These are phyloP conservation scores for Rhodotorula mucilaginosa DNA, from an alignment of 1,284 basidiomycete species.

Conservation along the genomic window DNA sequence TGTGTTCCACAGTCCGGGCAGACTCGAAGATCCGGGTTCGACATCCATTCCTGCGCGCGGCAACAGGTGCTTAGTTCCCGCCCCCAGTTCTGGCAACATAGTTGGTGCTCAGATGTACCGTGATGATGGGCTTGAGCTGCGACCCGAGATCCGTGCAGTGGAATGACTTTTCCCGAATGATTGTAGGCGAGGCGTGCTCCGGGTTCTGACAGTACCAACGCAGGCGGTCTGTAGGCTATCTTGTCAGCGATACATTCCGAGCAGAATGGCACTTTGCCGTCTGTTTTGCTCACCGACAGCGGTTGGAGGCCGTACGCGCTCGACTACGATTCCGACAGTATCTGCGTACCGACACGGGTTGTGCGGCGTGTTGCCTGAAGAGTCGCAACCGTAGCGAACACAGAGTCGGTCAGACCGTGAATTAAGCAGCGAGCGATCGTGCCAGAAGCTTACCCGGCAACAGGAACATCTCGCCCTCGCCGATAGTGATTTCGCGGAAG, in stretches of 20 bases:
- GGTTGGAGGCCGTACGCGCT: constrained; percentile 73
- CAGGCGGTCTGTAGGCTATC: constrained; percentile 66
- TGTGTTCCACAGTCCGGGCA: constrained; percentile 69
- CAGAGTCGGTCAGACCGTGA: background rate
- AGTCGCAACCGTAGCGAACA: no score
- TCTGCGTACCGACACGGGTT: constrained; percentile 87
- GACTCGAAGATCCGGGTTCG: constrained; percentile 60
- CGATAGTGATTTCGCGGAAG: constrained; percentile 83
- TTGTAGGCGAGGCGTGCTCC: constrained; percentile 66
- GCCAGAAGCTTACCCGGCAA: constrained; percentile 65
- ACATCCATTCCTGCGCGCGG: constrained; percentile 58
- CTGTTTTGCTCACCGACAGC: constrained; percentile 48
- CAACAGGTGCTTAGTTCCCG: no score
- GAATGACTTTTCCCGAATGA: constrained; percentile 83
- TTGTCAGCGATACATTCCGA: background rate
- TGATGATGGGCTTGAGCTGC: constrained; percentile 88
- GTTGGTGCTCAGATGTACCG: constrained; percentile 45
- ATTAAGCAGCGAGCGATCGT: no score
- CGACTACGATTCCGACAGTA: constrained; percentile 91
- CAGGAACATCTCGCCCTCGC: constrained; percentile 94
- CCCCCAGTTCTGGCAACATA: no score
- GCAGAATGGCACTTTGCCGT: constrained; percentile 23
- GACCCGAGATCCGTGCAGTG: constrained; percentile 88
- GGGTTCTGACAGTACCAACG: constrained; percentile 87
- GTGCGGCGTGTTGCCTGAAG: constrained; percentile 84